Percentiles rank a stretch among this genome's conserved stretches.
Evolutionary conservation across 2,329 filamentous ascomycete genomes (phyloP).

Genomic region (Lomentospora prolificans): DNA sequence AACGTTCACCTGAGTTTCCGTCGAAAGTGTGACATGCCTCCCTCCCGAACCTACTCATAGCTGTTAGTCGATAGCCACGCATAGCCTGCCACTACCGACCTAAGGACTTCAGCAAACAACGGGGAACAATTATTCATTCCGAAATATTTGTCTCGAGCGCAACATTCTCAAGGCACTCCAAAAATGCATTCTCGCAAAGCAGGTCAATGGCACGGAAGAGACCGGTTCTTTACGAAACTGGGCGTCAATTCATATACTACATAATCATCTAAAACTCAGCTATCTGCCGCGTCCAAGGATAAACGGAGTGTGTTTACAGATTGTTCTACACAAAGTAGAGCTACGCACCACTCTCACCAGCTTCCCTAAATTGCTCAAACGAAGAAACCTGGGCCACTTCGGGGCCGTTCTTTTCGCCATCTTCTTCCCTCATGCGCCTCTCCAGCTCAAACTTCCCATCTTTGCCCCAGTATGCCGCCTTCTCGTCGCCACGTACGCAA

Average conservation of each 20-base stretch:
- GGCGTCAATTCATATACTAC: conserved; percentile 3
- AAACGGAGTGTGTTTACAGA: background rate
- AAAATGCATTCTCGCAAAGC: too few relatives aligned
- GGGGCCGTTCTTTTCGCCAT: conserved; percentile 19
- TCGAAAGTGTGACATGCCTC: background rate
- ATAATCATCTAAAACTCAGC: background rate
- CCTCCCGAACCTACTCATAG: background rate
- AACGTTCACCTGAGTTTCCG: background rate
- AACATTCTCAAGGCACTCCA: too few relatives aligned
- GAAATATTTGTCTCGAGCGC: too few relatives aligned
- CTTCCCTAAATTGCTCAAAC: conserved; percentile 35
- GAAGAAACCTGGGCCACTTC: conserved; percentile 13
- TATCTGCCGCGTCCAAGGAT: background rate
- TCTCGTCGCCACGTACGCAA: conserved; percentile 54
- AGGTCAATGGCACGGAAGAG: background rate
- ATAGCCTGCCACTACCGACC: too few relatives aligned
- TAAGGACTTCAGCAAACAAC: too few relatives aligned
- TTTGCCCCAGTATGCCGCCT: conserved; percentile 54
- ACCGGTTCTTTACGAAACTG: background rate
- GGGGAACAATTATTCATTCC: too few relatives aligned
- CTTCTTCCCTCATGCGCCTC: conserved; percentile 56
- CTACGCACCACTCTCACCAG: conserved; percentile 37
- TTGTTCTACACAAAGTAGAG: conserved; percentile 7
- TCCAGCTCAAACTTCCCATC: conserved; percentile 62
- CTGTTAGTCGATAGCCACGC: too few relatives aligned